These are phyloP conservation scores for Termitomyces sp. DNA, from an alignment of 768 basidiomycete species.

Conservation along the genomic window DNA sequence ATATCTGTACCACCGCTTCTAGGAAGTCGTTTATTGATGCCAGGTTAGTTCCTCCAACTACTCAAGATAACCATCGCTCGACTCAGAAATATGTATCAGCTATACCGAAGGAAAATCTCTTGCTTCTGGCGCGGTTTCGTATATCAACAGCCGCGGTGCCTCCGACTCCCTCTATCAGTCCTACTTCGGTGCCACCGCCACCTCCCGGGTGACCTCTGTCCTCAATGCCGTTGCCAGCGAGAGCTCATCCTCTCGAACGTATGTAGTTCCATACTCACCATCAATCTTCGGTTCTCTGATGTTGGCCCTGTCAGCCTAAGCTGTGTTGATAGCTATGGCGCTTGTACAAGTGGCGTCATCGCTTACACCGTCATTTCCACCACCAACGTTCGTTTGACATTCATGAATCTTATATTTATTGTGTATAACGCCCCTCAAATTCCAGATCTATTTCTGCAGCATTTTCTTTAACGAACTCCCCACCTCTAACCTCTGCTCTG, in stretches of 20 bases:
- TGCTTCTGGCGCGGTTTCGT: conserved; percentile 28
- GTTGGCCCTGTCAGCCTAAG: conserved; percentile 26
- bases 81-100: conserved; percentile 10
- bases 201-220: conserved; percentile 30
- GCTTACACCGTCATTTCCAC: conserved; percentile 43
- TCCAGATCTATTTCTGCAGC: conserved; percentile 43
- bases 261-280: conserved; percentile 5
- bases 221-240: conserved; percentile 38
- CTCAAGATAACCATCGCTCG: background rate
- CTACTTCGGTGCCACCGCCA: conserved; percentile 37
- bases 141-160: conserved; percentile 33
- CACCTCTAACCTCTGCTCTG: conserved; percentile 34
- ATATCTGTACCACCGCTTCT: conserved; percentile 33
- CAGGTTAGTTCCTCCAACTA: conserved; percentile 20
- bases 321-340: conserved; percentile 37
- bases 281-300: background rate
- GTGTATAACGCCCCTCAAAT: background rate
- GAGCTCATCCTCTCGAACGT: conserved; percentile 36
- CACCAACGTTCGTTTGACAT: conserved; percentile 31
- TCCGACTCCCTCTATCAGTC: conserved; percentile 33
- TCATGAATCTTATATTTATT: background rate
- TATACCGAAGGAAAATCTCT: conserved; percentile 39
- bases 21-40: conserved; percentile 36
- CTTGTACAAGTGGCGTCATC: conserved; percentile 36
- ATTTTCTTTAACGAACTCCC: conserved; percentile 46